Conservation (phyloP, 306 rosid species). For the Dryas octopetala region DNA sequence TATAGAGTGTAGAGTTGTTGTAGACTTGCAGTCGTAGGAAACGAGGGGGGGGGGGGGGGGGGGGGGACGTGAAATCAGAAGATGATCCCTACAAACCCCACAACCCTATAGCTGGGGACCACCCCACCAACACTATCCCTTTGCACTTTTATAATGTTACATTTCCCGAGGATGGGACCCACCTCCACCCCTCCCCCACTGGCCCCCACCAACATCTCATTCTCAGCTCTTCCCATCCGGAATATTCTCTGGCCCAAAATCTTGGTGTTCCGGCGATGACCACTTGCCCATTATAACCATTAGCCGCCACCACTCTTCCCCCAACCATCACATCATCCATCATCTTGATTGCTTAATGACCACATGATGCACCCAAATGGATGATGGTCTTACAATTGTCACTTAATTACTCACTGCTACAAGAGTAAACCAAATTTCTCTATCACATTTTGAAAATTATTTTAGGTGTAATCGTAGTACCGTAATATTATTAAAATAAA, state of each 20-base stretch:
- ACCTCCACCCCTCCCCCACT: slow-evolving; percentile 11
- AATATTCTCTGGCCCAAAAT: slow-evolving; percentile 32
- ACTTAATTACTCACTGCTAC: too few species aligned
- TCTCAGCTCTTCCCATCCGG: slow-evolving; percentile 12
- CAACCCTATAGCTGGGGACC: slow-evolving; percentile 22
- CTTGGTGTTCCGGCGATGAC: slow-evolving; percentile 4
- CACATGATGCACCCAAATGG: too few species aligned
- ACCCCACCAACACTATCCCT: background rate
- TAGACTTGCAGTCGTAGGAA: background rate
- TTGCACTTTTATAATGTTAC: slow-evolving; percentile 3
- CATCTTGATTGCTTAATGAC: too few species aligned
- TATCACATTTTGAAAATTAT: too few species aligned
- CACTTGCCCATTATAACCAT: background rate
- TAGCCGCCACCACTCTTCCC: slow-evolving; percentile 7
- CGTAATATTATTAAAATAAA: too few species aligned
- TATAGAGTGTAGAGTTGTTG: background rate
- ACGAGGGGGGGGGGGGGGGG: background rate
- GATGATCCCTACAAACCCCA: slow-evolving; percentile 35
- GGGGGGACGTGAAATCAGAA: slow-evolving; percentile 20
- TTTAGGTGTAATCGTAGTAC: too few species aligned
- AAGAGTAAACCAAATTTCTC: too few species aligned
- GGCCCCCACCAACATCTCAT: slow-evolving; percentile 22
- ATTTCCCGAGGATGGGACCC: slow-evolving; percentile 37
- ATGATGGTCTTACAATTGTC: too few species aligned
- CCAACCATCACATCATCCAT: background rate